phyloP scores from a whole-genome alignment of 129 eudicot genomes.

The Lonicera japonica region DNA sequence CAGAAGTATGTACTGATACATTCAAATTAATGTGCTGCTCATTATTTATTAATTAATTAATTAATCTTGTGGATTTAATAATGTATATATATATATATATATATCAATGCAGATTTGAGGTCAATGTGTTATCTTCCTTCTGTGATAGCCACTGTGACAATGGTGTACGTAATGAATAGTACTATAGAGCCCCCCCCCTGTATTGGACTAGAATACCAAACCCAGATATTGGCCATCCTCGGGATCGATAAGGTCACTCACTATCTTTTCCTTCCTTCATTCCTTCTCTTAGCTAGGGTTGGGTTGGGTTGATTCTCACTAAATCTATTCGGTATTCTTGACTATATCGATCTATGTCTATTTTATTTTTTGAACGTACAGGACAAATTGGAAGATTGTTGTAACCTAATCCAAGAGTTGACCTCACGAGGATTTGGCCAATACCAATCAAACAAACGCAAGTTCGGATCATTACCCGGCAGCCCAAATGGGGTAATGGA shows the following conservation, averaged over 20 bases:
- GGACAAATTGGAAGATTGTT: slow-evolving; percentile 63
- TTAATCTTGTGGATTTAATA: background rate
- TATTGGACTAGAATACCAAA: slow-evolving; percentile 44
- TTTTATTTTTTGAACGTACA: slow-evolving; percentile 15
- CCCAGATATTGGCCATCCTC: slow-evolving; percentile 57
- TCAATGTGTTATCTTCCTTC: slow-evolving; percentile 70
- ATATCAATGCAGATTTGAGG: slow-evolving; percentile 60
- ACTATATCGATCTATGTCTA: no score
- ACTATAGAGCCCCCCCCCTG: slow-evolving; percentile 64
- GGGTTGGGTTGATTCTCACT: background rate
- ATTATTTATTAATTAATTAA: no score
- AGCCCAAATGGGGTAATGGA: slow-evolving; percentile 83
- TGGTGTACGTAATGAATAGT: slow-evolving; percentile 67
- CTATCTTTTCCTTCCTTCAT: background rate
- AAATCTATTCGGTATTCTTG: background rate
- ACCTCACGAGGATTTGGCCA: slow-evolving; percentile 33
- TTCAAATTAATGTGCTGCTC: no score
- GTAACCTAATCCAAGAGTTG: slow-evolving; percentile 46
- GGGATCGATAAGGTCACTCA: slow-evolving; percentile 66
- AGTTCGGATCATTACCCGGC: slow-evolving; percentile 54
- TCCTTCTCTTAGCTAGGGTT: background rate
- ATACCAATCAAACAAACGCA: slow-evolving; percentile 40
- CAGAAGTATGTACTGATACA: background rate
- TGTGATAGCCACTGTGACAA: slow-evolving; percentile 68
- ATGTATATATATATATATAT: background rate